Evolutionary conservation across 768 basidiomycete genomes (phyloP), one percentile per base, ranked within the genome.

Genomic region (Amyloporia xantha): DNA sequence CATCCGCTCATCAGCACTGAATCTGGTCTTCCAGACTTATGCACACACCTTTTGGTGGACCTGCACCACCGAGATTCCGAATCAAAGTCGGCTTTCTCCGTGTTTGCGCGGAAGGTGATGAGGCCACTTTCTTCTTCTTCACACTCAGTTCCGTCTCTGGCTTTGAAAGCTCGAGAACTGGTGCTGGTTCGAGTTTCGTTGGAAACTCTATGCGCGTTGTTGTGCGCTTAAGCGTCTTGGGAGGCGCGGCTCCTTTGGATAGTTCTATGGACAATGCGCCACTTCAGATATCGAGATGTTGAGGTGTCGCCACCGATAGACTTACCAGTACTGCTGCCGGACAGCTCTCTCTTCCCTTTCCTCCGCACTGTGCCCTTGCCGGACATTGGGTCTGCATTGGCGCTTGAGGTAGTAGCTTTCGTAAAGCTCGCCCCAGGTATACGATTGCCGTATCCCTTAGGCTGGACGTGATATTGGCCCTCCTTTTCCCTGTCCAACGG

Each of bases 81-180:
- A 94, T 94, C 20, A 95, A 73, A 2, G 90, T 92, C 2, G 91
- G 92, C 65, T 91, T 91, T 60, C 84, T 75, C 55, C 75, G 70
- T 15, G 79, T 78, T 23, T 70, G 70, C 25, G 78, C 75, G 24
- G 69, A 66, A 20, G 61, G 54, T 48, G 79, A 76, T 24, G 69
- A 65, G 20, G 60, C 53, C 49, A 71, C 67, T 59, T 76, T 80
- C 66, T 77, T 86, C 69, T 76, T 85, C 63, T 58, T 73, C 30
- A 55, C 54, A 39, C 51, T 53, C 6, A 46, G 38, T 21, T 60
- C 71, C 68, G 41, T 40, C 23, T 53, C 52, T 20, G 48, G n/a
- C 49, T 46, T 52, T n/a, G 35, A 3, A 6, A 28, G 45, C 26
- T 46, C 51, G 26, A 45, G n/a, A 3, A 43, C 43, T 44, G 44